Evolutionary conservation across 306 rosid species (phyloP), one percentile per base, ranked within the genome.

Genomic region (Fragaria nilgerrensis): DNA sequence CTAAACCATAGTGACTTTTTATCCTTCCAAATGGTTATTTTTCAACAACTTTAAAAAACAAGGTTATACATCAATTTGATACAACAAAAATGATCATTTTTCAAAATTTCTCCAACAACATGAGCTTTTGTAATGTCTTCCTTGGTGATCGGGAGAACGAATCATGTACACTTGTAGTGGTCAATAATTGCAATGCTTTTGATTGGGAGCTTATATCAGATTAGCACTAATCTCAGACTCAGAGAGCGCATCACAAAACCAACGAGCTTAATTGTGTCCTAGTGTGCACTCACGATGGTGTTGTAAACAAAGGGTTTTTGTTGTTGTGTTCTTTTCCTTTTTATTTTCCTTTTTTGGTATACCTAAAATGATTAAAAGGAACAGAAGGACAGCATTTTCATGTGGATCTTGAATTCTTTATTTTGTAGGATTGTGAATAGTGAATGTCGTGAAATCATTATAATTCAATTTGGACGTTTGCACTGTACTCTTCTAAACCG

Each of bases 61-160:
- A n/a, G n/a, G n/a, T n/a, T n/a, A n/a, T n/a, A n/a, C n/a, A n/a
- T n/a, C n/a, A n/a, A n/a, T n/a, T n/a, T n/a, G n/a, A n/a, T n/a
- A n/a, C n/a, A n/a, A n/a, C n/a, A n/a, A n/a, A n/a, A n/a, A n/a
- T n/a, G n/a, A n/a, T n/a, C n/a, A n/a, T n/a, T n/a, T n/a, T n/a
- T n/a, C n/a, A n/a, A n/a, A n/a, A n/a, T n/a, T n/a, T n/a, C n/a
- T n/a, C 77, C 72, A 75, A 58, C 85, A 81, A 77, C 75, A 50
- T 45, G 29, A 65, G 70, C 79, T 78, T 79, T 82, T 79, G 22
- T 70, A 78, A 66, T 74, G 83, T 72, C 64, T 77, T 77, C 75
- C 69, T 70, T 55, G 58, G 67, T 72, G 82, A 48, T 67, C 56
- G 81, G 48, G 68, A 15, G 55, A 55, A 70, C 39, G 53, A 22